Conservation (phyloP, 1,284 basidiomycete genomes). For the Butyriboletus regius region DNA sequence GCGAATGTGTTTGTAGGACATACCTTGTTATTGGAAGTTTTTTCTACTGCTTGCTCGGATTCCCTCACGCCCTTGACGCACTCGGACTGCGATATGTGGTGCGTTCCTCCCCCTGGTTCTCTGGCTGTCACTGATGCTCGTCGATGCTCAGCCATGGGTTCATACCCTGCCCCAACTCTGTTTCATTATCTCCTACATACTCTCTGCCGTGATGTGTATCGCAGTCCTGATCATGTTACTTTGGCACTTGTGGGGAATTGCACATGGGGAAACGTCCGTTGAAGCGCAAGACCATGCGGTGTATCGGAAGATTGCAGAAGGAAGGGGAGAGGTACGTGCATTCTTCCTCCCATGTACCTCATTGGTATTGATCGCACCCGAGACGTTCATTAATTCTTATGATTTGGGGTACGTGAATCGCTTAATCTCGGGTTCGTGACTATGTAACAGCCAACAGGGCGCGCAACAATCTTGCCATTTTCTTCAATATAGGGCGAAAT, state of each 20-base stretch:
- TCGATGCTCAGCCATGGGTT: slow-evolving; percentile 46
- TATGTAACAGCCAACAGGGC: slow-evolving; percentile 35
- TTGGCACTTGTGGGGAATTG: slow-evolving; percentile 76
- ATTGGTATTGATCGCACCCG: not conserved
- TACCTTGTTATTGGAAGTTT: slow-evolving; percentile 64
- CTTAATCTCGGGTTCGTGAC: not conserved
- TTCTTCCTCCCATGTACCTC: not conserved
- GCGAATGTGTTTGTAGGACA: slow-evolving; percentile 40
- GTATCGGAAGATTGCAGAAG: slow-evolving; percentile 65
- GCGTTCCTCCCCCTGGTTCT: slow-evolving; percentile 13
- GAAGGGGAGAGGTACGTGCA: slow-evolving; percentile 57
- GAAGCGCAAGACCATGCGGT: slow-evolving; percentile 83
- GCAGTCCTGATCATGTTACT: slow-evolving; percentile 74
- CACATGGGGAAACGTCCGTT: slow-evolving; percentile 81
- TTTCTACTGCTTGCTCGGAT: slow-evolving; percentile 55
- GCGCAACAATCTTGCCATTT: slow-evolving; percentile 68
- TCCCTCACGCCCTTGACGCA: slow-evolving; percentile 48
- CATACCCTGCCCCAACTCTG: slow-evolving; percentile 59
- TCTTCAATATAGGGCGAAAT: slow-evolving; percentile 79
- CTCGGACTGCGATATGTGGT: slow-evolving; percentile 49
- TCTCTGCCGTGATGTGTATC: slow-evolving; percentile 66
- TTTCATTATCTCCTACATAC: slow-evolving; percentile 73
- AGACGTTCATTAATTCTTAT: slow-evolving; percentile 85
- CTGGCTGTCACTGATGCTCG: slow-evolving; percentile 1
- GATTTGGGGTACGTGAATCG: slow-evolving; percentile 62